Percentiles rank a stretch among this genome's conserved stretches.
Conservation (phyloP, 371 early-diverging fungal species). For the Blakeslea trispora region DNA sequence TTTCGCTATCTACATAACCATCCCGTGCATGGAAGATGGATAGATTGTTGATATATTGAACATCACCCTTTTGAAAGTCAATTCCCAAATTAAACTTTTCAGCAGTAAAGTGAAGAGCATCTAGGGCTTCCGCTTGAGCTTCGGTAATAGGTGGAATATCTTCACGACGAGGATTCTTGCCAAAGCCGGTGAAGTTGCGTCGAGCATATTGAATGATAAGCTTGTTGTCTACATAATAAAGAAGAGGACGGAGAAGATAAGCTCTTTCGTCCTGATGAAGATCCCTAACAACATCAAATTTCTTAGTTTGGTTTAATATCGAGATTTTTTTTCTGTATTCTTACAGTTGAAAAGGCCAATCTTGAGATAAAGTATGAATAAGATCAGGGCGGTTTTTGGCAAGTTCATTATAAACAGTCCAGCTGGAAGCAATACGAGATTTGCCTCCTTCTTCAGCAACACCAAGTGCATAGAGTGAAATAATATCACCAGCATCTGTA, state of each 20-base stretch:
- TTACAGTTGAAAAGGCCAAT: constrained; percentile 35
- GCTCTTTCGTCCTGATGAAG: constrained; percentile 14
- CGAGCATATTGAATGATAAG: constrained; percentile 38
- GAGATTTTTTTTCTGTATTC: background rate
- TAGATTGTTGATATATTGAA: constrained; percentile 34
- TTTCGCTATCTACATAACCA: constrained; percentile 28
- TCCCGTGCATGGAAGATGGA: constrained; percentile 41
- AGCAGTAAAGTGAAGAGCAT: constrained; percentile 29
- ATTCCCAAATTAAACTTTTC: constrained; percentile 30
- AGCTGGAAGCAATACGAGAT: constrained; percentile 37
- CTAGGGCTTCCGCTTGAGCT: constrained; percentile 35
- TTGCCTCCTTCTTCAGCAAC: constrained; percentile 34
- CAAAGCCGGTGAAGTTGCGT: constrained; percentile 33
- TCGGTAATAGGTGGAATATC: constrained; percentile 35
- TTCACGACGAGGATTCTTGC: constrained; percentile 31
- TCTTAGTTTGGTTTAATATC: background rate
- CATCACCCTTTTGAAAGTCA: constrained; percentile 34
- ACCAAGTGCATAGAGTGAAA: constrained; percentile 36
- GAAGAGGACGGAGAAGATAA: constrained; percentile 23
- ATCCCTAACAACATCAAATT: constrained; percentile 8
- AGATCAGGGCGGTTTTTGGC: constrained; percentile 32
- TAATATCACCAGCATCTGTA: constrained; percentile 35
- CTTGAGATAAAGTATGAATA: constrained; percentile 29
- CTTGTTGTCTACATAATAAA: constrained; percentile 28
- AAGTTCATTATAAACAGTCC: constrained; percentile 37